Percentiles rank a stretch among this genome's conserved stretches.
Evolutionary conservation across 441 rosid species (phyloP).

Genomic region (Gossypium aridum): DNA sequence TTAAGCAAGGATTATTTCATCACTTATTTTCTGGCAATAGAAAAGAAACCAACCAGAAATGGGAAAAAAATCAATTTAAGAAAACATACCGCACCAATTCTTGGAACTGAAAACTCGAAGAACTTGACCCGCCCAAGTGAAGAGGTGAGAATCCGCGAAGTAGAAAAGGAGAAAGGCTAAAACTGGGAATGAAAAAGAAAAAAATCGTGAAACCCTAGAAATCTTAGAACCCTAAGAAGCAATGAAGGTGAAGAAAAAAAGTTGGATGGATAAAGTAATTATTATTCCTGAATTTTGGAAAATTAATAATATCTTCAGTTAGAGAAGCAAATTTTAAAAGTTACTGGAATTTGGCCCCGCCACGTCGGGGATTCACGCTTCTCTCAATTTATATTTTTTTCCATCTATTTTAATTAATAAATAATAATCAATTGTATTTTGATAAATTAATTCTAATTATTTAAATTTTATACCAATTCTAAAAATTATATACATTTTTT

Average conservation of each 20-base stretch:
- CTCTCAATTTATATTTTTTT: too few relatives aligned
- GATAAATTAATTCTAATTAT: too few relatives aligned
- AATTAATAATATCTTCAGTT: constrained; percentile 6
- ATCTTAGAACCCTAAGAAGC: constrained; percentile 2
- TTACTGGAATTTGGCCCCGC: background rate
- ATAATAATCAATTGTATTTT: too few relatives aligned
- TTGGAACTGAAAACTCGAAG: constrained; percentile 9
- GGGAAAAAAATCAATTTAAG: background rate
- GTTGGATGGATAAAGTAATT: background rate
- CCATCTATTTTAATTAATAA: too few relatives aligned
- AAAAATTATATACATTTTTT: too few relatives aligned
- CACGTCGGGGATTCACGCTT: background rate
- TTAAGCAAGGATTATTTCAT: background rate
- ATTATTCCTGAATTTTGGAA: constrained; percentile 11
- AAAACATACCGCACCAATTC: constrained; percentile 9
- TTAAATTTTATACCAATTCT: too few relatives aligned
- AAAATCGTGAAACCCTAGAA: constrained; percentile 6
- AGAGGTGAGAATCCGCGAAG: background rate
- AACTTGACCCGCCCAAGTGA: background rate
- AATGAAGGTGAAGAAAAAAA: background rate
- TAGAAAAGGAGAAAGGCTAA: background rate
- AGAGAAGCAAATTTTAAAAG: background rate
- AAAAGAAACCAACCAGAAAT: constrained; percentile 10
- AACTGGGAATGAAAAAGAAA: constrained; percentile 5
- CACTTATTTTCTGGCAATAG: constrained; percentile 2